A percentile compares a stretch with the other conserved stretches of the same genome.
Conservation (phyloP, 805 yeast species). For the Hanseniaspora valbyensis region DNA sequence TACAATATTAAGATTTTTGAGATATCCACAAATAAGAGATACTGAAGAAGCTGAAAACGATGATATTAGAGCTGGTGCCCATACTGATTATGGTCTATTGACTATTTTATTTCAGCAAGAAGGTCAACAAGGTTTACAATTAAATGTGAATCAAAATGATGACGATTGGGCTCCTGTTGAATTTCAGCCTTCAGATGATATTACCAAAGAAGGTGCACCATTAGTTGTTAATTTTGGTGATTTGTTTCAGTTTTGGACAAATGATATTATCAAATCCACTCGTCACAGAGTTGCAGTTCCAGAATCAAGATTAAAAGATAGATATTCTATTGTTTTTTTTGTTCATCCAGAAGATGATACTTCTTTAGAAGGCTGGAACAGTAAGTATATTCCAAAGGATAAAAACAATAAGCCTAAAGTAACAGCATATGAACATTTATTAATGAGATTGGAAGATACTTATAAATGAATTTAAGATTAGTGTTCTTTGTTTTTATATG, state of each 20-base stretch:
- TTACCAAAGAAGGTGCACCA: constrained; percentile 43
- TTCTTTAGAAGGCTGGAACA: constrained; percentile 61
- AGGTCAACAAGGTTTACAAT: constrained; percentile 50
- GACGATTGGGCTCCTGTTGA: constrained; percentile 13
- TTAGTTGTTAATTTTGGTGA: constrained; percentile 72
- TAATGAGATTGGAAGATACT: constrained; percentile 52
- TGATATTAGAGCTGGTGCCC: constrained; percentile 69
- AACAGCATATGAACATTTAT: constrained; percentile 60
- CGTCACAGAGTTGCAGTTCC: constrained; percentile 61
- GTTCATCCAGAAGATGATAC: constrained; percentile 65
- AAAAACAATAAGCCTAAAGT: constrained; percentile 35
- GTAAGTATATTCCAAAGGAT: constrained; percentile 38
- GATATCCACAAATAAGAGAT: constrained; percentile 52
- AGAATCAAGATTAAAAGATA: constrained; percentile 47
- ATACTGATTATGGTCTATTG: constrained; percentile 71
- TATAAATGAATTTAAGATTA: too few relatives aligned
- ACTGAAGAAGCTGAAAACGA: constrained; percentile 33
- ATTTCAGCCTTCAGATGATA: constrained; percentile 36
- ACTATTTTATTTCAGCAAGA: constrained; percentile 61
- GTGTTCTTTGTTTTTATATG: too few relatives aligned
- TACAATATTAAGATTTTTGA: constrained; percentile 56
- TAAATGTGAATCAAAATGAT: constrained; percentile 32
- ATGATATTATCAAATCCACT: constrained; percentile 61
- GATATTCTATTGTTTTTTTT: constrained; percentile 72
- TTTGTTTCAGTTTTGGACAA: constrained; percentile 70